Percentiles rank a stretch among this genome's conserved stretches.
Evolutionary conservation across 805 yeast genomes (phyloP).

Genomic region (Kodamaea neixiangensis): DNA sequence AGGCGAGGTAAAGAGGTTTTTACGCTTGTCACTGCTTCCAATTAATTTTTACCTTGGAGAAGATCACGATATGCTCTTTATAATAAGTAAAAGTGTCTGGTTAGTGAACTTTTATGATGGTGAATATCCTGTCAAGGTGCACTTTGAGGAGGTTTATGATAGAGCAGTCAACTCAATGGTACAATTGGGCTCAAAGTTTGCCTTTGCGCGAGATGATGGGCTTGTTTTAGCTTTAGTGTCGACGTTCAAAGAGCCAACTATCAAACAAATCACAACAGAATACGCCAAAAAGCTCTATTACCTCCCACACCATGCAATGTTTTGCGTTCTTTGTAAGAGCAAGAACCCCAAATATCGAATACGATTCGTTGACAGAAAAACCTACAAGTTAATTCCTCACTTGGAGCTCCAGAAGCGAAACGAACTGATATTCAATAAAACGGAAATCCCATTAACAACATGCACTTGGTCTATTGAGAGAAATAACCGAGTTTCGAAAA

Average conservation of each 20-base stretch:
- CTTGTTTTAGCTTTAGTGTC: constrained; percentile 28
- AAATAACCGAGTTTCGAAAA: constrained; percentile 33
- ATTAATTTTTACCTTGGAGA: constrained; percentile 19
- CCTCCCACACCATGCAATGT: constrained; percentile 28
- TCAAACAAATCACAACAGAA: constrained; percentile 35
- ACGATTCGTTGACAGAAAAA: constrained; percentile 36
- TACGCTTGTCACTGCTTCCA: constrained; percentile 30
- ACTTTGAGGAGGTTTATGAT: constrained; percentile 39
- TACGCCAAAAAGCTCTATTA: constrained; percentile 33
- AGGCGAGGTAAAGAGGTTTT: constrained; percentile 17
- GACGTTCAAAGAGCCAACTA: constrained; percentile 24
- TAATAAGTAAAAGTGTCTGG: constrained; percentile 33
- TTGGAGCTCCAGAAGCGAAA: constrained; percentile 21
- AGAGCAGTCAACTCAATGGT: constrained; percentile 22
- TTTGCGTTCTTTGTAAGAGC: constrained; percentile 34
- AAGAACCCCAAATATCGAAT: constrained; percentile 27
- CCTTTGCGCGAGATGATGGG: constrained; percentile 39
- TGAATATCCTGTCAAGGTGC: constrained; percentile 29
- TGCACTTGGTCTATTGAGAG: constrained; percentile 38
- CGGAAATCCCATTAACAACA: constrained; percentile 35
- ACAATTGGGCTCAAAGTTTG: constrained; percentile 18
- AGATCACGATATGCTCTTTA: constrained; percentile 26
- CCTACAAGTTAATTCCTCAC: constrained; percentile 24
- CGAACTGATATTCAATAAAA: constrained; percentile 21
- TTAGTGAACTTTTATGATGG: constrained; percentile 30